Evolutionary conservation across 768 basidiomycete genomes (phyloP), one percentile per base, ranked within the genome.

Genomic region (Boletus edulis): DNA sequence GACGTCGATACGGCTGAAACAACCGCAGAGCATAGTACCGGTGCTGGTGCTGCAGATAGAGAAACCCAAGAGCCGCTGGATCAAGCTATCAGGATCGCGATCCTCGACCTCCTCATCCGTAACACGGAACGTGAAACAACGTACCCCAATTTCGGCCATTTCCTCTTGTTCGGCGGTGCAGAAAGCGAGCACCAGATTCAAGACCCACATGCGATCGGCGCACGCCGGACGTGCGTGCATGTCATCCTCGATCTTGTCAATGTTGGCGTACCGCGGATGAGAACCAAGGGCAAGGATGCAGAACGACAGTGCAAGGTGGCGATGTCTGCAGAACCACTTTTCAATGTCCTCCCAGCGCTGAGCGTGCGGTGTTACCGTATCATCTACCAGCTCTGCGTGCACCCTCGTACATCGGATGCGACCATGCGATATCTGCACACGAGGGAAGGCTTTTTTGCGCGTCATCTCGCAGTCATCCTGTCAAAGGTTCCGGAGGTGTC

Each of bases 301-400:
- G 67, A 62, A 13, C 60, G 67, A 9, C 65, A 62, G 9, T 60
- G 68, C 5, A 76, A 70, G 10, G 65, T 67, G 20, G 46, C 51
- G 22, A 41, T 52, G 9, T 65, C 69, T 14, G 63, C 63, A 0
- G 75, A 77, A 2, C 86, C 90, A 0, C 73, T 91, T 20, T 87
- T 87, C 67, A 68, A 75, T 18, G 73, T 75, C 18, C 77, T 89
- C 34, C 96, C 95, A 0, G 80, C 78, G 3, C 74, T 97, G 27
- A 94, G 94, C 3, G 94, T 95, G 66, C 85, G 86, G 51, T 89
- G 86, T 64, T 94, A 95, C 65, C 82, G 82, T 35, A 79, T 97
- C 46, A 73, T 98, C n/a, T 80, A 90, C 66, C 89, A 96, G 55
- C 81, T 98, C 1, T 96, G 91, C 72, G 79, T 85, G n/a, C 92